These are phyloP conservation scores for Teunomyces kruisii DNA, from an alignment of 805 yeast species.

Conservation along the genomic window DNA sequence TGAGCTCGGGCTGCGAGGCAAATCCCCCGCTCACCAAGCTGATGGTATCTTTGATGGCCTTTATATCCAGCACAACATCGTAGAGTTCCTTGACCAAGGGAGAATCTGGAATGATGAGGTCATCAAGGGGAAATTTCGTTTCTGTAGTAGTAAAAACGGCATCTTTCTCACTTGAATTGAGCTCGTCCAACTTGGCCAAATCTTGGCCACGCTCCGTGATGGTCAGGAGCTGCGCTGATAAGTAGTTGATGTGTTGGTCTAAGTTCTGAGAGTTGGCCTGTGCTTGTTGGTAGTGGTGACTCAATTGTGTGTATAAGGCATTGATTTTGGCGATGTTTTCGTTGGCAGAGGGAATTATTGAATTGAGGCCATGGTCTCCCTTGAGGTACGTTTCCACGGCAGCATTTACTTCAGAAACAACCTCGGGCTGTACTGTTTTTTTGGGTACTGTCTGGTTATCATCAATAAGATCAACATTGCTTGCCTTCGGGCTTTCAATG, in stretches of 20 bases:
- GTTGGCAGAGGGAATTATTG: conserved; percentile 7
- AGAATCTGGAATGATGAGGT: conserved; percentile 40
- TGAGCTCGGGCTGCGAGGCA: conserved; percentile 29
- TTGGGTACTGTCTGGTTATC: background rate
- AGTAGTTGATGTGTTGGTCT: conserved; percentile 28
- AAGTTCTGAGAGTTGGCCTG: conserved; percentile 32
- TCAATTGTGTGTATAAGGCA: conserved; percentile 31
- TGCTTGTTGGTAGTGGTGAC: conserved; percentile 37
- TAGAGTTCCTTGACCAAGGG: conserved; percentile 53
- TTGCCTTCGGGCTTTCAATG: too few species aligned
- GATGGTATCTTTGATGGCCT: conserved; percentile 68
- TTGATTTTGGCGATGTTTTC: conserved; percentile 18
- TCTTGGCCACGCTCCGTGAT: conserved; percentile 25
- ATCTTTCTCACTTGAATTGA: conserved; percentile 20
- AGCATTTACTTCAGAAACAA: background rate
- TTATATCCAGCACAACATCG: conserved; percentile 60
- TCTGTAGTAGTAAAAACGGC: conserved; percentile 15
- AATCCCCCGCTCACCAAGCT: conserved; percentile 55
- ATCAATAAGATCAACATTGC: background rate
- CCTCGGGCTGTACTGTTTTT: background rate
- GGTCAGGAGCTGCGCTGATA: conserved; percentile 23
- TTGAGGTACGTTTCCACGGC: background rate
- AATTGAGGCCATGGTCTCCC: background rate
- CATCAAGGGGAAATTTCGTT: conserved; percentile 26
- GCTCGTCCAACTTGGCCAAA: conserved; percentile 22